These are phyloP conservation scores for Naganishia onofrii DNA, from an alignment of 768 basidiomycete genomes.

Conservation along the genomic window DNA sequence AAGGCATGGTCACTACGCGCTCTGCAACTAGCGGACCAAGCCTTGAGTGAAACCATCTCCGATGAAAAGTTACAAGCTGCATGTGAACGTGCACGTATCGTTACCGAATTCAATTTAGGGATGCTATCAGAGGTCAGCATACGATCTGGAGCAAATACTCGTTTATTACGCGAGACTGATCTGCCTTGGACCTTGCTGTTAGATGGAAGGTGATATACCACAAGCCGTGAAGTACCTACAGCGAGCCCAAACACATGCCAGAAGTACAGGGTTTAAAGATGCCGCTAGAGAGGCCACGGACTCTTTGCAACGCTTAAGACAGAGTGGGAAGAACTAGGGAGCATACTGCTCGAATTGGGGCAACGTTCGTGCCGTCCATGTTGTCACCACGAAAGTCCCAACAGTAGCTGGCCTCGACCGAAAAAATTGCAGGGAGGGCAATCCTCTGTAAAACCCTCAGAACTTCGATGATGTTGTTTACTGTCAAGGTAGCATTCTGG, in stretches of 20 bases:
- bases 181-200: slow-evolving; percentile 14
- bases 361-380: too few species aligned
- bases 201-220: slow-evolving; percentile 45
- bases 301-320: slow-evolving; percentile 33
- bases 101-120: slow-evolving; percentile 46
- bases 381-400: too few species aligned
- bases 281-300: slow-evolving; percentile 45
- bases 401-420: too few species aligned
- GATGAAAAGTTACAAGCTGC: slow-evolving; percentile 27
- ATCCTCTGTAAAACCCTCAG: too few species aligned
- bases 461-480: too few species aligned
- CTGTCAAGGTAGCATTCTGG: too few species aligned
- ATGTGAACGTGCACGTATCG: slow-evolving; percentile 42
- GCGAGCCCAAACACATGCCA: slow-evolving; percentile 33
- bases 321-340: neutral
- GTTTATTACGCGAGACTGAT: neutral
- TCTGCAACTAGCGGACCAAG: slow-evolving; percentile 41
- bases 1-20: slow-evolving; percentile 46
- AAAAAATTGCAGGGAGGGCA: too few species aligned
- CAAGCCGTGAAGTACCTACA: slow-evolving; percentile 40
- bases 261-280: slow-evolving; percentile 43
- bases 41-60: slow-evolving; percentile 28
- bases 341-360: too few species aligned
- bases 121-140: slow-evolving; percentile 49
- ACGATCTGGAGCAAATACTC: neutral